Conservation (phyloP, 2,329 filamentous ascomycete species). For the Trichoderma koningiopsis region DNA sequence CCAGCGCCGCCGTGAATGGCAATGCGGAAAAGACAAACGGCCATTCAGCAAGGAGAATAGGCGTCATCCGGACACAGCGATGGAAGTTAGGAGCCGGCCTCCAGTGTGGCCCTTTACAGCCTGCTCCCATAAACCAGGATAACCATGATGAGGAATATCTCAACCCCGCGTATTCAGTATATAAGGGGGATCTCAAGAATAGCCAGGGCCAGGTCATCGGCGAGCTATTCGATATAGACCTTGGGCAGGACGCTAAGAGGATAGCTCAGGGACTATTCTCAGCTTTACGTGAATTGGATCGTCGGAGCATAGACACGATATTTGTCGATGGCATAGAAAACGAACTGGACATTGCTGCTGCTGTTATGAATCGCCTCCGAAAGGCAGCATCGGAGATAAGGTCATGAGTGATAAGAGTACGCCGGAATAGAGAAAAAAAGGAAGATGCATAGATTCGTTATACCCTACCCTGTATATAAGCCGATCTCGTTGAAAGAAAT, state of each 20-base stretch:
- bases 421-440: conserved; percentile 34
- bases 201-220: conserved; percentile 40
- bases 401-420: conserved; percentile 42
- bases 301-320: conserved; percentile 76
- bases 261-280: conserved; percentile 90
- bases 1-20: conserved; percentile 27
- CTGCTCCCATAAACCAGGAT: conserved; percentile 33
- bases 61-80: conserved; percentile 54
- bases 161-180: conserved; percentile 44
- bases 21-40: conserved; percentile 30
- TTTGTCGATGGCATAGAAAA: conserved; percentile 87
- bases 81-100: conserved; percentile 57
- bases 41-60: conserved; percentile 60
- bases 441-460: conserved; percentile 27
- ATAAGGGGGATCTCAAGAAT: conserved; percentile 44
- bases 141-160: conserved; percentile 31
- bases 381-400: conserved; percentile 71
- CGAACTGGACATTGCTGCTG: conserved; percentile 79
- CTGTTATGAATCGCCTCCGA: conserved; percentile 79
- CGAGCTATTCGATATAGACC: conserved; percentile 66
- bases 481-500: conserved; percentile 17
- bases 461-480: conserved; percentile 26
- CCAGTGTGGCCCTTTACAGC: conserved; percentile 45
- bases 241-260: conserved; percentile 69
- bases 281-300: conserved; percentile 81